Evolutionary conservation across 2,329 filamentous ascomycete genomes (phyloP).

Genomic region (Dichotomopilus funicola): DNA sequence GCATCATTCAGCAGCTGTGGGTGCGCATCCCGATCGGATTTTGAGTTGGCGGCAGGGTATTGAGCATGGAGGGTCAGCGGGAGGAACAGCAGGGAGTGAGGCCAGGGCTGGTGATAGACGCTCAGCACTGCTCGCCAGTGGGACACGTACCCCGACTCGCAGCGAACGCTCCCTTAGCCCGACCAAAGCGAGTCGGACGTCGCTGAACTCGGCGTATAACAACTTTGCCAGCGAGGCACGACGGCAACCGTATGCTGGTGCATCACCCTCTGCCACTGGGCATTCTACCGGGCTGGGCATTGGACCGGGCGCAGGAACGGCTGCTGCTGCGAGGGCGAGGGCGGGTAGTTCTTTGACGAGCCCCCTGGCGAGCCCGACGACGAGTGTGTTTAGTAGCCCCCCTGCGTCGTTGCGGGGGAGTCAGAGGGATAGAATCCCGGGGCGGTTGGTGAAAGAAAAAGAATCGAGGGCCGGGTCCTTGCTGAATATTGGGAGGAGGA

Average conservation of each 20-base stretch:
- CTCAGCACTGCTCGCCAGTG: constrained; percentile 31
- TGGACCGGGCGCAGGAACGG: too few species aligned
- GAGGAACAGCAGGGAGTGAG: too few species aligned
- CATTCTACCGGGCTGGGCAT: too few species aligned
- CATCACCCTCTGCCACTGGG: constrained; percentile 16
- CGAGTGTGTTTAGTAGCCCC: constrained; percentile 26
- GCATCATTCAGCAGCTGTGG: constrained; percentile 29
- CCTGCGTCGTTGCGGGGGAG: too few species aligned
- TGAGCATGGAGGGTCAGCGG: constrained; percentile 26
- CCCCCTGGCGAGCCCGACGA: constrained; percentile 34
- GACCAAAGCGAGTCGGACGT: constrained; percentile 35
- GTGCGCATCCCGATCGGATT: constrained; percentile 61
- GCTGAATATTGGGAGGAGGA: too few species aligned
- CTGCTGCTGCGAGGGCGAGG: too few species aligned
- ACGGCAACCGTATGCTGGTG: constrained; percentile 36
- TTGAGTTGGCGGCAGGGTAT: constrained; percentile 76
- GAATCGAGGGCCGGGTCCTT: too few species aligned
- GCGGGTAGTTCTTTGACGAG: constrained; percentile 9
- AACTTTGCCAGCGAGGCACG: constrained; percentile 41
- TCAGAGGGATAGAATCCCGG: constrained; percentile 3
- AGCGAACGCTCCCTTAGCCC: constrained; percentile 53
- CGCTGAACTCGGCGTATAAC: constrained; percentile 32
- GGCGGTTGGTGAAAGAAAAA: constrained; percentile 9
- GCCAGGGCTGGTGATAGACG: constrained; percentile 29
- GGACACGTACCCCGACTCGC: constrained; percentile 32